Conservation (phyloP, 768 basidiomycete genomes). For the Tephrocybe sp. region DNA sequence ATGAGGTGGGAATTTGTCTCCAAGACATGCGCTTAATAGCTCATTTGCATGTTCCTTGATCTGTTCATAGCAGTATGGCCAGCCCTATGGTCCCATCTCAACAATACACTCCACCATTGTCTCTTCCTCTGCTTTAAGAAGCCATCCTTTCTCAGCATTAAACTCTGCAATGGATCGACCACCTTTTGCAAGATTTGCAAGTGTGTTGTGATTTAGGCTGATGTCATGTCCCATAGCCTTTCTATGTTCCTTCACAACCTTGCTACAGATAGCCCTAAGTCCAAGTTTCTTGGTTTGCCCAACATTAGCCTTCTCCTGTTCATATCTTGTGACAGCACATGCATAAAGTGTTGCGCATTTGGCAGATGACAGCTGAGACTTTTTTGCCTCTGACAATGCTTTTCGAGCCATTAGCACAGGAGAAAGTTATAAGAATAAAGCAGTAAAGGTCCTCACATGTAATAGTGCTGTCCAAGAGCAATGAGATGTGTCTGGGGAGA, state of each 20-base stretch:
- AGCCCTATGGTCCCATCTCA: background rate
- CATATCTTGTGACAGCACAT: no score
- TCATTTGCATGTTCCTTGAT: constrained; percentile 13
- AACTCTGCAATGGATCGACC: background rate
- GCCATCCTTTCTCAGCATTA: constrained; percentile 5
- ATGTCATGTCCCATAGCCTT: background rate
- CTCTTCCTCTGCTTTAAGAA: background rate
- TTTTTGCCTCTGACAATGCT: no score
- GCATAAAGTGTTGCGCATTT: no score
- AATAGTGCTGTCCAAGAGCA: no score
- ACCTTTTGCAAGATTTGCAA: constrained; percentile 1
- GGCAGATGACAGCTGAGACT: no score
- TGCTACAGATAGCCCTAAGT: background rate
- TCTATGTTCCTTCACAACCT: constrained; percentile 2
- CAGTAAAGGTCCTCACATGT: no score
- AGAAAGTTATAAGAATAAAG: no score
- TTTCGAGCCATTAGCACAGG: no score
- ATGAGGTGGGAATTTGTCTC: constrained; percentile 2
- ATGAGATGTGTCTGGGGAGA: no score
- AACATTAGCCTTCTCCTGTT: background rate
- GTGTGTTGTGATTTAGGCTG: constrained; percentile 4
- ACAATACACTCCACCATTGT: background rate
- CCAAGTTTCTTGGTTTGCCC: constrained; percentile 2
- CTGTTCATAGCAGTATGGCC: constrained; percentile 3
- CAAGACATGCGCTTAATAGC: constrained; percentile 3